phyloP scores from a whole-genome alignment of 1,139 yeast species.

The Suhomyces taliae region DNA sequence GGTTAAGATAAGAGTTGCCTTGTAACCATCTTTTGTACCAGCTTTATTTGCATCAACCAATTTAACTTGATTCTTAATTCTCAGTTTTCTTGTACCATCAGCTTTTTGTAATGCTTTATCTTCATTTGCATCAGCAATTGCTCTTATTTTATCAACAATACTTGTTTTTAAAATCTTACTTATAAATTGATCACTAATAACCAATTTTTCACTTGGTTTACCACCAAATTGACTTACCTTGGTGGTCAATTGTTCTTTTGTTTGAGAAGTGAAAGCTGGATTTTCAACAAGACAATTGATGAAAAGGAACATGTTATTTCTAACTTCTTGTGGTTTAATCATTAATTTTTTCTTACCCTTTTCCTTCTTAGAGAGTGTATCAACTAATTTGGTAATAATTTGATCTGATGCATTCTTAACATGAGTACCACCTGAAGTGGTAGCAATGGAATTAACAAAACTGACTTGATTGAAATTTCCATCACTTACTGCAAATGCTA shows the following conservation, averaged over 20 bases:
- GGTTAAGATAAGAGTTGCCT: conserved; percentile 89
- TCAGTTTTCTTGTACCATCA: conserved; percentile 83
- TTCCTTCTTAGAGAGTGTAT: conserved; percentile 71
- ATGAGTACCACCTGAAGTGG: conserved; percentile 97
- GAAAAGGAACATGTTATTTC: conserved; percentile 86
- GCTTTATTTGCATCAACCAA: conserved; percentile 96
- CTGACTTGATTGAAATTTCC: conserved; percentile 91
- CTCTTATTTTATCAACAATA: conserved; percentile 76
- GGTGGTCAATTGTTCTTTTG: conserved; percentile 93
- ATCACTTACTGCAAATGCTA: conserved; percentile 93
- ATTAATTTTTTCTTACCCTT: conserved; percentile 70
- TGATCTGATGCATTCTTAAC: conserved; percentile 86
- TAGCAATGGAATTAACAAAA: conserved; percentile 95
- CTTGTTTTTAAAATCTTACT: conserved; percentile 72
- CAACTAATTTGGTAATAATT: conserved; percentile 63
- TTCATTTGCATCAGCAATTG: conserved; percentile 83
- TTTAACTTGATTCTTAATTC: conserved; percentile 88
- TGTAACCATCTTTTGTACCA: conserved; percentile 88
- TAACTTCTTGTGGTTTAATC: conserved; percentile 85
- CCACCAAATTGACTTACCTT: conserved; percentile 89
- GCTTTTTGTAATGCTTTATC: conserved; percentile 84
- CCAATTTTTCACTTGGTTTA: conserved; percentile 54
- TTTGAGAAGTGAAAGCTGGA: conserved; percentile 97
- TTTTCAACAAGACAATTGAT: conserved; percentile 92
- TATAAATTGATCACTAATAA: conserved; percentile 73